Conservation (phyloP, 202 grass and related monocot genomes). For the Zizania palustris region DNA sequence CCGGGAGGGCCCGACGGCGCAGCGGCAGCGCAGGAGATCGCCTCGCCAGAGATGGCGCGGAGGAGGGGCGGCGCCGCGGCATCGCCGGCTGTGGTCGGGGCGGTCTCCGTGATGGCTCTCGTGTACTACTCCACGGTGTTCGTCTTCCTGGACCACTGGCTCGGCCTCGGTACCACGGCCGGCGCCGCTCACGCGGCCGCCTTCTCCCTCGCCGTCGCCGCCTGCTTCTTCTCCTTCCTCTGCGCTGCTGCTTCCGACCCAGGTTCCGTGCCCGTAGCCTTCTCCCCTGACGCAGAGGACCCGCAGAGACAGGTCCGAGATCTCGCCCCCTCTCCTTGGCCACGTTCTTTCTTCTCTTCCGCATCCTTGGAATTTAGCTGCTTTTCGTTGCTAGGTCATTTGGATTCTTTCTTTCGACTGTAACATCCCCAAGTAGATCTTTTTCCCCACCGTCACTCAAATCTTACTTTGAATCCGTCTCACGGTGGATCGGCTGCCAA, state of each 20-base stretch:
- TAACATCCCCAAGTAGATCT: not conserved
- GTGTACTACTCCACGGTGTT: slow-evolving; percentile 85
- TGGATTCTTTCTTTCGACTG: not conserved
- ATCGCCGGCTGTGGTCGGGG: slow-evolving; percentile 53
- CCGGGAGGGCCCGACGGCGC: no score
- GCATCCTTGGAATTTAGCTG: slow-evolving; percentile 3
- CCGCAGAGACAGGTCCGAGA: slow-evolving; percentile 56
- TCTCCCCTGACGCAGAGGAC: slow-evolving; percentile 67
- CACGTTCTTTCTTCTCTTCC: not conserved
- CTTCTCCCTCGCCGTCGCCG: slow-evolving; percentile 60
- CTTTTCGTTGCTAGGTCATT: not conserved
- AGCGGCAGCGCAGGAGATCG: not conserved
- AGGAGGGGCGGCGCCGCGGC: slow-evolving; percentile 26
- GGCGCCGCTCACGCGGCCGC: slow-evolving; percentile 56
- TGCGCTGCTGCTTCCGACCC: slow-evolving; percentile 61
- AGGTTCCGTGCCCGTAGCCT: slow-evolving; percentile 59
- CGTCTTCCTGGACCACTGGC: slow-evolving; percentile 71
- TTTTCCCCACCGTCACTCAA: no score
- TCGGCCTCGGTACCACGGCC: slow-evolving; percentile 60
- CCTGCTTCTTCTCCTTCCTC: slow-evolving; percentile 77
- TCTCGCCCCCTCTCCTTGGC: slow-evolving; percentile 14
- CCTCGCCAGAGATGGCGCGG: slow-evolving; percentile 60
- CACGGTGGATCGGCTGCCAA: no score
- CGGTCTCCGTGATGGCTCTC: slow-evolving; percentile 51
- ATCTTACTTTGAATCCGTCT: not conserved